These are phyloP conservation scores for Biancaea sappan DNA, from an alignment of 306 rosid species.

Conservation along the genomic window DNA sequence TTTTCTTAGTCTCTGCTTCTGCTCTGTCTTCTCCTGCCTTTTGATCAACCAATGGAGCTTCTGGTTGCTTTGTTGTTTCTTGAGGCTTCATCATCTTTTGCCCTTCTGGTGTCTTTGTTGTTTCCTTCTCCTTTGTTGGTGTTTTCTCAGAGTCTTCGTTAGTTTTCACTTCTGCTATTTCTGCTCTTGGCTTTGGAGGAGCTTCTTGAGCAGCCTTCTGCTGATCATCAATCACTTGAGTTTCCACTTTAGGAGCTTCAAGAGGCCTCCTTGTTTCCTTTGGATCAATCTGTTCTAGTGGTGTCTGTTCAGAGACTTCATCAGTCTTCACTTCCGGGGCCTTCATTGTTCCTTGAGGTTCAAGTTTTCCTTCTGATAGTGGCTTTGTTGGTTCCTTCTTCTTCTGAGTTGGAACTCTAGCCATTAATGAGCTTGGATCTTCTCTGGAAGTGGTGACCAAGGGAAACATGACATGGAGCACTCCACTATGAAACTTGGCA, in stretches of 20 bases:
- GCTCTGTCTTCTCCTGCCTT: slow-evolving; percentile 27
- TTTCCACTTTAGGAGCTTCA: neutral
- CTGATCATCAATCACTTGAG: neutral
- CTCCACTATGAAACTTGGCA: neutral
- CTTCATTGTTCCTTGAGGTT: neutral
- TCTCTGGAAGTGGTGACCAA: neutral
- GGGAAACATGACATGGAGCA: neutral
- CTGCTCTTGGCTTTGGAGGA: neutral
- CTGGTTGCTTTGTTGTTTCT: neutral
- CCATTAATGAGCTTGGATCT: too few species aligned
- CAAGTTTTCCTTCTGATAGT: neutral
- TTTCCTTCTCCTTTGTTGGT: neutral
- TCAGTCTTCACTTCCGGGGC: neutral
- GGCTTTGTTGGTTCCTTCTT: neutral
- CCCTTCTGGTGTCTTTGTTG: neutral
- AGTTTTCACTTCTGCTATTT: neutral
- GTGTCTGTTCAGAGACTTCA: neutral
- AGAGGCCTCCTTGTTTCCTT: neutral
- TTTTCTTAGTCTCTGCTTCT: slow-evolving; percentile 10
- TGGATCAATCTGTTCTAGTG: neutral
- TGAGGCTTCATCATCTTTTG: neutral
- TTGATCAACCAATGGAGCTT: neutral
- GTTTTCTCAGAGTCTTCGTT: neutral
- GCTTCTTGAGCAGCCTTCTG: neutral
- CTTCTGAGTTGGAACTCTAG: neutral